Base-by-base conservation (phyloP, 2,329 filamentous ascomycete species). In the Amesomyces nigricolor region DNA sequence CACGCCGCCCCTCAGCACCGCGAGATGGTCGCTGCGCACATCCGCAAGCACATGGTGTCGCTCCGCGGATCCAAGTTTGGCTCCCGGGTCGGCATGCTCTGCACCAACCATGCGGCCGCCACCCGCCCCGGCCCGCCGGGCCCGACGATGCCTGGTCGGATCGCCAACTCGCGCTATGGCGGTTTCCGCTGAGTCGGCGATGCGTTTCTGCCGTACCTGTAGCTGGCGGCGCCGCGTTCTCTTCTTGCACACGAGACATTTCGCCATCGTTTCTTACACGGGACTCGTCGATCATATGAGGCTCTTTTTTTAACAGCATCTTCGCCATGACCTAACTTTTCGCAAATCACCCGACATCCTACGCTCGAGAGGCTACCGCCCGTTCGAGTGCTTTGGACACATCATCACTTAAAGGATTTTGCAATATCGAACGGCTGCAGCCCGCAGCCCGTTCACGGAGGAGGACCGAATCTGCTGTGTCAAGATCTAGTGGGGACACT, bases 31-130 rank as follows among this genome's bases (percentile, higher is more conserved):
- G 91, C 91, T 47, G 86, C 85, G 54, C 94, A 99, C 68, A 95
- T 99, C 65, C 88, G 90, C 65, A 97, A 97, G 81, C 94, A 99
- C 72, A 99, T 99, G 94, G 94, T 99, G 8, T 99, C 94, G 54
- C 87, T 99, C 47, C 89, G 94, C 58, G 94, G 94, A 55, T 97
- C 94, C 67, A 99, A 99, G 72, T 99, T 97, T 70, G 94, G 94
- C 58, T 99, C 94, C 57, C 89, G 94, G 56, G 94, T 99, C 60
- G 94, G 94, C 32, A 97, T 99, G 92, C 87, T 99, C 53, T 99
- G 95, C 76, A 95, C 90, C 74, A 97, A 97, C 72, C 92, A 91
- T 38, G 90, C 89, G 47, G 84, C 91, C 63, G 82, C 88, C 51
- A 96, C 91, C 64, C 89, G 91, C 53, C 91, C 92, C 58, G 92